Evolutionary conservation across 345 rosid genomes (phyloP).

Genomic region (Rhizophora mangle): DNA sequence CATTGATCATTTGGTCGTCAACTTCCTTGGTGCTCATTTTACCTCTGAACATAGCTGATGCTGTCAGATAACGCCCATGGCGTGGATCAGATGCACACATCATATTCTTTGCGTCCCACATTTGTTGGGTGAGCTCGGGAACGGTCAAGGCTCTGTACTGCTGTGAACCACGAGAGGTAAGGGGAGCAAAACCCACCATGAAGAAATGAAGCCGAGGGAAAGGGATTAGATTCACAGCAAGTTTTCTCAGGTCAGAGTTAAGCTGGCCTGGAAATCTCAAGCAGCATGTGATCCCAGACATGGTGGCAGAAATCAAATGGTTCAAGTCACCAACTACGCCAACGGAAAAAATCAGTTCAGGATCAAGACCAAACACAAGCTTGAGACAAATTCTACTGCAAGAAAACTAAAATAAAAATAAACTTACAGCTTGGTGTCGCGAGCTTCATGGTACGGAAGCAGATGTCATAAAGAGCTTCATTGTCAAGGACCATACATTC

Average conservation of each 20-base stretch:
- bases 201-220: constrained; percentile 57
- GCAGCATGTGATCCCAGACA: constrained; percentile 77
- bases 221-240: constrained; percentile 58
- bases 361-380: not conserved
- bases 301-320: constrained; percentile 68
- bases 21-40: constrained; percentile 53
- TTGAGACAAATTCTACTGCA: too few species aligned
- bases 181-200: constrained; percentile 57
- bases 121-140: constrained; percentile 45
- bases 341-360: not conserved
- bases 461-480: constrained; percentile 63
- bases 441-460: constrained; percentile 64
- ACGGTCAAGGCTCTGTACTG: constrained; percentile 43
- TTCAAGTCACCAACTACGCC: constrained; percentile 60
- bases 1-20: constrained; percentile 64
- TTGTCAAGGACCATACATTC: constrained; percentile 68
- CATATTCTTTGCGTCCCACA: constrained; percentile 25
- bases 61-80: constrained; percentile 45
- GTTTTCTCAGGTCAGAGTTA: constrained; percentile 69
- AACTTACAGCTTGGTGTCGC: constrained; percentile 59
- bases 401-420: not conserved
- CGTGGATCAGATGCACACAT: constrained; percentile 24
- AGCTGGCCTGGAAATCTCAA: constrained; percentile 70
- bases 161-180: constrained; percentile 53
- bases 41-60: constrained; percentile 53